Conservation (phyloP, 352 stramenopile genomes). For the Phytophthora pluvialis region DNA sequence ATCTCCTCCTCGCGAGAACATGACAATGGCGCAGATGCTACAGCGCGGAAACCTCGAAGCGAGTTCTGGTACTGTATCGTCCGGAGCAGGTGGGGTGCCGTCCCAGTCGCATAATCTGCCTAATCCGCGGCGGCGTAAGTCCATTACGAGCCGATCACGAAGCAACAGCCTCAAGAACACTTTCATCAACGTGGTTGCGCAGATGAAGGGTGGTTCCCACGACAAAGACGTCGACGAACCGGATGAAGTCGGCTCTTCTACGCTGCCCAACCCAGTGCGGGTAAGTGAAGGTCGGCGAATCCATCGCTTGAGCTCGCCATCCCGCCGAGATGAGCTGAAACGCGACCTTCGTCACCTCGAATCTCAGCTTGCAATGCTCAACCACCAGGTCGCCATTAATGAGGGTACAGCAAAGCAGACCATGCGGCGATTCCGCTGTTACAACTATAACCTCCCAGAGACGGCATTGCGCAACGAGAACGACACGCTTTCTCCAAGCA, state of each 20-base stretch:
- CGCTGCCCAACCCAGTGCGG: constrained; percentile 39
- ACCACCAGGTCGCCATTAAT: constrained; percentile 70
- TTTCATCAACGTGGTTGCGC: constrained; percentile 66
- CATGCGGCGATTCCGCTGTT: constrained; percentile 73
- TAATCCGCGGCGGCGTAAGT: constrained; percentile 58
- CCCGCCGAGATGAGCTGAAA: constrained; percentile 61
- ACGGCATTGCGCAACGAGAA: constrained; percentile 52
- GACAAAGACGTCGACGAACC: constrained; percentile 42
- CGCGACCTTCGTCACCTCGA: constrained; percentile 64
- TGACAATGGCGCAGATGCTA: constrained; percentile 47
- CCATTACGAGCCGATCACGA: constrained; percentile 57
- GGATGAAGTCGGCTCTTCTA: constrained; percentile 38
- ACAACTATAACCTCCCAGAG: constrained; percentile 86
- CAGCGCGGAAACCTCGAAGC: constrained; percentile 34
- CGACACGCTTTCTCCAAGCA: constrained; percentile 54
- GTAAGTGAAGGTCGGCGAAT: constrained; percentile 31
- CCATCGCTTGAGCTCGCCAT: constrained; percentile 36
- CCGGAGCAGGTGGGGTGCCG: background rate
- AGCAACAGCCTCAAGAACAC: constrained; percentile 77
- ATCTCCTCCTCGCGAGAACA: constrained; percentile 34
- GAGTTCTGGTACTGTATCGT: constrained; percentile 9
- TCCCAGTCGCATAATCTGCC: constrained; percentile 42
- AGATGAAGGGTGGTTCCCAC: constrained; percentile 52
- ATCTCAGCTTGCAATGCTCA: constrained; percentile 63
- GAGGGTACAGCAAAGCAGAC: constrained; percentile 63